These are phyloP conservation scores for Tympanopsis confertula DNA, from an alignment of 2,329 filamentous ascomycete genomes.

Conservation along the genomic window DNA sequence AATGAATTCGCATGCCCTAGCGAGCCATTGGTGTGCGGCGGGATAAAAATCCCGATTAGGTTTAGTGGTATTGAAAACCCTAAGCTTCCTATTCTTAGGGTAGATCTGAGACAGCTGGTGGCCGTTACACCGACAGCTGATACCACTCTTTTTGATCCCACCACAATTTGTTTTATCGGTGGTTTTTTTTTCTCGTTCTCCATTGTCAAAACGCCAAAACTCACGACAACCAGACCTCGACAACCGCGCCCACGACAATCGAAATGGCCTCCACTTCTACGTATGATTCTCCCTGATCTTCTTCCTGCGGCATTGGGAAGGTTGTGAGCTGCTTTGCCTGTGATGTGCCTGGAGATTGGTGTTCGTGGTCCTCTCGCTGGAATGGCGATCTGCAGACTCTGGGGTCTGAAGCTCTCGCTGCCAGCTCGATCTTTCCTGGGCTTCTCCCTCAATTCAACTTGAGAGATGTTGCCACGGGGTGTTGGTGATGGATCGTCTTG, in stretches of 20 bases:
- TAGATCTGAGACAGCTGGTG: no score
- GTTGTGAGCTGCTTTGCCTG: conserved; percentile 12
- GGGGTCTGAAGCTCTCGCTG: conserved; percentile 27
- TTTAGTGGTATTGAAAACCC: no score
- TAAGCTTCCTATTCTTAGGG: no score
- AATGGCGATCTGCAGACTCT: conserved; percentile 27
- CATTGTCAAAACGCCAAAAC: conserved; percentile 7
- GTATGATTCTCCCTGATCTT: conserved; percentile 9
- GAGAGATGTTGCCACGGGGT: conserved; percentile 57
- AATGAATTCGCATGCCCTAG: no score
- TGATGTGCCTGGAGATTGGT: conserved; percentile 59
- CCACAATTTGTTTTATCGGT: no score
- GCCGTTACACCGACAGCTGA: no score
- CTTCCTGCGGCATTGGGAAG: conserved; percentile 10
- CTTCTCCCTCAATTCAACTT: conserved; percentile 43
- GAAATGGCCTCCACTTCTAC: conserved; percentile 22
- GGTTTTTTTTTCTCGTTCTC: conserved; percentile 6
- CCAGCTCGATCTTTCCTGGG: conserved; percentile 71
- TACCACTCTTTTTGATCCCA: no score
- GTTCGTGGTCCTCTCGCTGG: conserved; percentile 79
- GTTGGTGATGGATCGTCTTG: conserved; percentile 61
- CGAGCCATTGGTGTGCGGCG: no score
- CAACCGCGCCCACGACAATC: conserved; percentile 17
- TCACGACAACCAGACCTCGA: conserved; percentile 15
- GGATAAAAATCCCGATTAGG: no score